Base-by-base conservation (phyloP, 75 land plant species). In the Pinus tabuliformis region DNA sequence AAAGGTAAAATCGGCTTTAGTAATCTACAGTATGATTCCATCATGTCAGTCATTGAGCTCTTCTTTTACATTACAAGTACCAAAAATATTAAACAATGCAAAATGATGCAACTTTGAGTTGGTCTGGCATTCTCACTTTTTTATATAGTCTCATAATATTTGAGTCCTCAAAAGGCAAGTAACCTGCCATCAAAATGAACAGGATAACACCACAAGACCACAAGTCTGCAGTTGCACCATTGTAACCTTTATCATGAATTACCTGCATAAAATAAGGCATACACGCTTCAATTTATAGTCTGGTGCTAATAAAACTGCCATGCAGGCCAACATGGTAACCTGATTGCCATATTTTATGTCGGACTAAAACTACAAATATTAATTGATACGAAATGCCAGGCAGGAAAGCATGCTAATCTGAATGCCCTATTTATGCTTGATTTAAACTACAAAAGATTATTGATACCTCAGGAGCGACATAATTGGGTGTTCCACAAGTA, bases 201-300 rank as follows among this genome's bases (percentile, higher is more conserved):
- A 93, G 88, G 62, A 93, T 87, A 21, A 93, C 94, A 16, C 96
- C 96, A 81, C 94, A 93, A 20, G 96, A 93, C 96, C 96, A 93
- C 20, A 93, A 63, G 88, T 93, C 96, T 36, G 96, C 96, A 74
- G 90, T 85, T n/a, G 91, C 88, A 87, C 96, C 96, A 84, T 89
- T 90, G 87, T 93, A 93, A 61, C 96, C 96, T 49, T 85, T 76
- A 58, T 84, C 33, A 52, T 83, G 72, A 36, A 93, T 60, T 2
- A 93, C 90, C 93, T 92, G 78, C 1, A 56, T 49, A 49, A 49
- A 49, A 49, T 49, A 49, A 49, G 52, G 52, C 52, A 49, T 8
- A 49, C 9, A 49, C 2, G 52, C 11, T 49, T 49, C 52, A 7
- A 8, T 49, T 49, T 49, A 49, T 49, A 49, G 52, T 49, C 52